These are phyloP conservation scores for Talaromyces sp. DNA, from an alignment of 2,329 filamentous ascomycete species.

Conservation along the genomic window DNA sequence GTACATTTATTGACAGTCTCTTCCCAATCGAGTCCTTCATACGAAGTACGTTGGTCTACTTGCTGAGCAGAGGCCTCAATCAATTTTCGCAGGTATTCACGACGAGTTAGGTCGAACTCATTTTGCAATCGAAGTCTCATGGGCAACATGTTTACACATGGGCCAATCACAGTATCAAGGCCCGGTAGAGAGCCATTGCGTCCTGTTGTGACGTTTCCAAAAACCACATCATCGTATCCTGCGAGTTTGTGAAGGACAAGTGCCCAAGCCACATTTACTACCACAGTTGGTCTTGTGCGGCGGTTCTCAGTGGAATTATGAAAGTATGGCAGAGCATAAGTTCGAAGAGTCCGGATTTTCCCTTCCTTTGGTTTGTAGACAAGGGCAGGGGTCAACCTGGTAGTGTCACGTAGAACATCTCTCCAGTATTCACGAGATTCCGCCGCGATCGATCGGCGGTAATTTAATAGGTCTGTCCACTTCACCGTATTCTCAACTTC, in stretches of 20 bases:
- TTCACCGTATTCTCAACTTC: neutral
- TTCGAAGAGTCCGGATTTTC: neutral
- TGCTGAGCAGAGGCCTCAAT: neutral
- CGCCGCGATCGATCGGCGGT: neutral
- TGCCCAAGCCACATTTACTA: slow-evolving; percentile 56
- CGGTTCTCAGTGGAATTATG: neutral
- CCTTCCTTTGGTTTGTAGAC: neutral
- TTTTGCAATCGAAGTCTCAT: neutral
- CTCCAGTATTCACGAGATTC: neutral
- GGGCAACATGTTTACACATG: slow-evolving; percentile 26
- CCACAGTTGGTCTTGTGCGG: neutral
- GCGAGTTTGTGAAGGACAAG: slow-evolving; percentile 55
- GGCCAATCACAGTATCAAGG: slow-evolving; percentile 56
- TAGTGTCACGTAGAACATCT: neutral
- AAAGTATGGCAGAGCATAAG: neutral
- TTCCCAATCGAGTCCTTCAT: slow-evolving; percentile 5
- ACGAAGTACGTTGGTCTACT: neutral
- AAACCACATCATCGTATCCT: slow-evolving; percentile 53
- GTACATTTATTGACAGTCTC: neutral
- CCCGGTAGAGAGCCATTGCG: slow-evolving; percentile 54
- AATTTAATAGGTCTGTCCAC: neutral
- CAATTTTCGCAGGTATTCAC: neutral
- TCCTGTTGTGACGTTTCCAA: slow-evolving; percentile 62
- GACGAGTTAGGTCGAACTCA: neutral
- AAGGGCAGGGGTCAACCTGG: neutral